These are phyloP conservation scores for Rhodotorula sp. DNA, from an alignment of 1,284 basidiomycete species.

Conservation along the genomic window DNA sequence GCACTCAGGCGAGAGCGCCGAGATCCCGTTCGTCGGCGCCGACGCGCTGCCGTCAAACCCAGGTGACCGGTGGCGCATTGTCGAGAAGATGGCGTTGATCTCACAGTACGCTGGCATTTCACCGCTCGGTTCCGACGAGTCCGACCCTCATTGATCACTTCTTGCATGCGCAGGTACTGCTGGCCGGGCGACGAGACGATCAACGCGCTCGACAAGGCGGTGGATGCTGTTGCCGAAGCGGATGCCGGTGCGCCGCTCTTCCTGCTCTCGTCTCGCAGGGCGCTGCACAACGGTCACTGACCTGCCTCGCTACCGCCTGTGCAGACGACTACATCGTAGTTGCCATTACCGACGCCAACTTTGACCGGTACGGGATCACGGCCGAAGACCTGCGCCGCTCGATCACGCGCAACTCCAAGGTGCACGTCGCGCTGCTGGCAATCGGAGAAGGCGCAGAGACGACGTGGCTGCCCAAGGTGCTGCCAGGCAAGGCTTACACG, in stretches of 20 bases:
- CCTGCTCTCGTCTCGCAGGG: not conserved
- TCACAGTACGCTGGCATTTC: conserved; percentile 17
- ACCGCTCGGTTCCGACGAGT: not conserved
- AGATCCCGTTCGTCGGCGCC: conserved; percentile 47
- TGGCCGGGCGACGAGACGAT: conserved; percentile 45
- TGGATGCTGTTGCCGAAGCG: conserved; percentile 24
- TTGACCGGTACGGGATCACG: conserved; percentile 50
- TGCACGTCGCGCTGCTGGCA: conserved; percentile 30
- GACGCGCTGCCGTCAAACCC: conserved; percentile 21
- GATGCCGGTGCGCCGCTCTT: conserved; percentile 5
- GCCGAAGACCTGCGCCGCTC: conserved; percentile 23
- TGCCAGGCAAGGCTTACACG: conserved; percentile 37
- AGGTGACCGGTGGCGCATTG: conserved; percentile 28
- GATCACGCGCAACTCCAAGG: conserved; percentile 31
- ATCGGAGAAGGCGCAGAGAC: conserved; percentile 42
- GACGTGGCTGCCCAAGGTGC: conserved; percentile 34
- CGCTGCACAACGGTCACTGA: not conserved
- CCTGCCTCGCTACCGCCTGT: no score
- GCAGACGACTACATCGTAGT: conserved; percentile 52
- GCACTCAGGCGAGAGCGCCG: conserved; percentile 49
- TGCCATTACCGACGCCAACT: conserved; percentile 51
- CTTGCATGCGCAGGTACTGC: conserved; percentile 14
- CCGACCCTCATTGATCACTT: not conserved
- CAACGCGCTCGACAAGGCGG: conserved; percentile 31
- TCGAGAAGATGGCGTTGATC: conserved; percentile 34